Base-by-base conservation (phyloP, 768 basidiomycete genomes). In the Baorangia bicolor region DNA sequence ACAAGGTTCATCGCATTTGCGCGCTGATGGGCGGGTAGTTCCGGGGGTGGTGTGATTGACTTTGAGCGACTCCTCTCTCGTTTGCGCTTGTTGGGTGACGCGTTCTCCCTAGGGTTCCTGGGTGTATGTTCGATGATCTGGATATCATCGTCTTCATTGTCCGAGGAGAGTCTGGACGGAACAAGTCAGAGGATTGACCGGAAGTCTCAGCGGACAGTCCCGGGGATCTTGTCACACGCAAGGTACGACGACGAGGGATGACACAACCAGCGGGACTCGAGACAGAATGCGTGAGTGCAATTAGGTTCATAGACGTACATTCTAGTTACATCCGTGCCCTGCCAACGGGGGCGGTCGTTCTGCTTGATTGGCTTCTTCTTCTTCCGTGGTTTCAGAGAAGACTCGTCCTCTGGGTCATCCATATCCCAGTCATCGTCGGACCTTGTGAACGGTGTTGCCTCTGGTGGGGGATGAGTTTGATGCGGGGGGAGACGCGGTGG, bases 11-110 rank as follows among this genome's bases (percentile, higher is more conserved):
- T 80, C 14, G 87, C 85, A 51, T 77, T 77, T 61, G 81, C 77
- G 1, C 86, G 73, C 52, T 84, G 79, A 30, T 81, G 74, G 11
- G 70, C 64, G 3, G 86, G 73, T 14, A 91, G 69, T 34, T 75
- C 76, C 0, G 90, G 90, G 5, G 90, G 90, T 2, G 90, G 90
- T 0, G 90, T 92, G 37, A 92, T 80, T 4, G 90, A 92, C 23
- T 77, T 73, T 30, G 88, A 90, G 37, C 84, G 84, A 66, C 82
- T 85, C 42, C 84, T 79, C 38, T 73, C 63, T 37, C 78, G 72
- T 52, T 77, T 73, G 55, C 79, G 77, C 57, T 79, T 80, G 28
- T 73, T 72, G 51, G 75, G 75, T 2, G 66, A 63, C 18, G 51
- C 9, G 9, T 50, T 55, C 21, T 39, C 52, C 13, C 33, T 21